Evolutionary conservation across 306 rosid species (phyloP).

Genomic region (Quercus agrifolia): DNA sequence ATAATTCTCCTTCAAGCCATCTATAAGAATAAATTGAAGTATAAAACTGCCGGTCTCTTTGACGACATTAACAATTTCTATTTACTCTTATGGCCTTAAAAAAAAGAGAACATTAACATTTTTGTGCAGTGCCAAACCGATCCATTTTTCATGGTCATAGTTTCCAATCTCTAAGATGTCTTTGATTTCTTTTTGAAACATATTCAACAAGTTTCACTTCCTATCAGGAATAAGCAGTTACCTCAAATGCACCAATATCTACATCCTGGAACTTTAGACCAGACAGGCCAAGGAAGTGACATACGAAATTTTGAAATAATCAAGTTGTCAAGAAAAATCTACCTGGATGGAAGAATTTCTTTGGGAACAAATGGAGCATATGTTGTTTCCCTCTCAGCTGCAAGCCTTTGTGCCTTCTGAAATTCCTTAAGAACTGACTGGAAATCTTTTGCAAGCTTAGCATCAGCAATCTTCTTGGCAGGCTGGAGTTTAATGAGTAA

Average conservation of each 20-base stretch:
- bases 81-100: too few relatives aligned
- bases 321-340: neutral
- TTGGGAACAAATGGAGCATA: slow-evolving; percentile 81
- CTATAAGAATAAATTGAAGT: too few relatives aligned
- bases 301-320: neutral
- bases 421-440: slow-evolving; percentile 87
- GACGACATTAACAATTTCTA: too few relatives aligned
- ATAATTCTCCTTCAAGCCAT: neutral
- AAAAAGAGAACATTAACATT: neutral
- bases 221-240: neutral
- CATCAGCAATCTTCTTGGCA: slow-evolving; percentile 92
- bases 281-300: neutral
- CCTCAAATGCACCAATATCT: neutral
- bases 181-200: neutral
- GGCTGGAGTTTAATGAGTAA: slow-evolving; percentile 47
- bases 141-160: neutral
- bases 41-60: too few relatives aligned
- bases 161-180: too few relatives aligned
- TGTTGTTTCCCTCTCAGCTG: slow-evolving; percentile 97
- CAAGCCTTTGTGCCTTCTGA: slow-evolving; percentile 94
- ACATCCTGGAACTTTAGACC: neutral
- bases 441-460: slow-evolving; percentile 91
- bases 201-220: neutral
- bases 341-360: slow-evolving; percentile 76
- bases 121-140: too few relatives aligned